phyloP scores from a whole-genome alignment of 768 basidiomycete species.

The Xerocomellus intermedius region DNA sequence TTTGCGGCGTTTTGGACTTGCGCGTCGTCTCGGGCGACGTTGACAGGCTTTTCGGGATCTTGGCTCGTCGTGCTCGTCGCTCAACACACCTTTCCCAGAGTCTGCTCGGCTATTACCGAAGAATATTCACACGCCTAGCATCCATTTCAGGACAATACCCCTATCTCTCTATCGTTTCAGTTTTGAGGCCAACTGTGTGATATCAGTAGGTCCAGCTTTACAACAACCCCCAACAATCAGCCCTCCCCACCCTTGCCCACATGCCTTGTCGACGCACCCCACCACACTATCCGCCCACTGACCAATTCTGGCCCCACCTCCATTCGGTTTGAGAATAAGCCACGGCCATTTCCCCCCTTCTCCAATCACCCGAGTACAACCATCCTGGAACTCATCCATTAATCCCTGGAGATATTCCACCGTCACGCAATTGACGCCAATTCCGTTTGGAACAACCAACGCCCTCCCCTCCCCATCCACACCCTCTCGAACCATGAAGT shows the following conservation, averaged over 20 bases:
- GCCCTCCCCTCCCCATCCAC: slow-evolving; percentile 8
- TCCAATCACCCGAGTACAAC: slow-evolving; percentile 13
- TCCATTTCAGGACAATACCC: slow-evolving; percentile 7
- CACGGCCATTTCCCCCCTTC: slow-evolving; percentile 35
- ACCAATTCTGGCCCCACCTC: slow-evolving; percentile 35
- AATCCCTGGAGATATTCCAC: slow-evolving; percentile 43
- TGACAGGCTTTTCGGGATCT: slow-evolving; percentile 30
- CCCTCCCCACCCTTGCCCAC: slow-evolving; percentile 41
- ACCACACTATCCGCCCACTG: slow-evolving; percentile 39
- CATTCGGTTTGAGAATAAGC: slow-evolving; percentile 74
- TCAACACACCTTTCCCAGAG: slow-evolving; percentile 6
- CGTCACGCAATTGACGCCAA: slow-evolving; percentile 77
- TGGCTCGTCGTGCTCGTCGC: slow-evolving; percentile 19
- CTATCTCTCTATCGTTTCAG: background rate
- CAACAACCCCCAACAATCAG: slow-evolving; percentile 72
- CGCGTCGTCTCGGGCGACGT: slow-evolving; percentile 43
- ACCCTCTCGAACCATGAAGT: slow-evolving; percentile 35
- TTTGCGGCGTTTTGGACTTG: slow-evolving; percentile 36
- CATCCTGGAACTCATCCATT: slow-evolving; percentile 35
- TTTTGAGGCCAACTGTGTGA: slow-evolving; percentile 26
- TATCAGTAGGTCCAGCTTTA: slow-evolving; percentile 54
- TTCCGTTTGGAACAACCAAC: slow-evolving; percentile 43
- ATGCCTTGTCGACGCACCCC: slow-evolving; percentile 21
- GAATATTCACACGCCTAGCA: slow-evolving; percentile 14
- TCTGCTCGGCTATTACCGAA: slow-evolving; percentile 26